Conservation (phyloP, 352 stramenopile genomes). For the Globisporangium alternatum region DNA sequence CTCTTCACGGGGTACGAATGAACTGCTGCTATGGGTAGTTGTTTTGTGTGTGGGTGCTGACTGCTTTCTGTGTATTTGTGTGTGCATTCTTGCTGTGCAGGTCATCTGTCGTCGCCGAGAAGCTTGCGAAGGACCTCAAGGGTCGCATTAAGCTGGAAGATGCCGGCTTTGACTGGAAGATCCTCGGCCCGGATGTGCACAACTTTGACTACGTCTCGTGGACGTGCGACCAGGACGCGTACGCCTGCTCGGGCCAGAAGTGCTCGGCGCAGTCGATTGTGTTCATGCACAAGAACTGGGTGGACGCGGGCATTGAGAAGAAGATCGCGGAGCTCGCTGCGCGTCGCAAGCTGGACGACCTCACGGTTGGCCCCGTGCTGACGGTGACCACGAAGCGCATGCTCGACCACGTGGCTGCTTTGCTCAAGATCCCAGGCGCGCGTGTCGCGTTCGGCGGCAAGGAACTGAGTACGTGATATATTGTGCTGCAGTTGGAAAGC, state of each 20-base stretch:
- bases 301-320: conserved; percentile 87
- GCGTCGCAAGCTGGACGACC: conserved; percentile 89
- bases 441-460: conserved; percentile 95
- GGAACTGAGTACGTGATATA: conserved; percentile 51
- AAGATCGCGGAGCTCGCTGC: conserved; percentile 91
- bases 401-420: conserved; percentile 88
- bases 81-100: conserved; percentile 22
- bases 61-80: background rate
- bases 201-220: conserved; percentile 98
- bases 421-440: conserved; percentile 93
- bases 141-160: conserved; percentile 96
- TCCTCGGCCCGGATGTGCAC: conserved; percentile 93
- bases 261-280: conserved; percentile 98
- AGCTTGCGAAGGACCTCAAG: conserved; percentile 89
- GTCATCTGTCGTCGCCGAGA: conserved; percentile 91
- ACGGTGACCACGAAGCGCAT: conserved; percentile 96
- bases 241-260: conserved; percentile 98
- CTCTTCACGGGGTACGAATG: conserved; percentile 93
- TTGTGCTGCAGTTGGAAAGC: background rate
- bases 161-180: conserved; percentile 99
- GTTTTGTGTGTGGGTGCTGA: background rate
- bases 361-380: conserved; percentile 96
- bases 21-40: background rate
- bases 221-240: conserved; percentile 98
- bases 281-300: conserved; percentile 98